Evolutionary conservation across 441 rosid species (phyloP).

Genomic region (Syzygium malaccense): DNA sequence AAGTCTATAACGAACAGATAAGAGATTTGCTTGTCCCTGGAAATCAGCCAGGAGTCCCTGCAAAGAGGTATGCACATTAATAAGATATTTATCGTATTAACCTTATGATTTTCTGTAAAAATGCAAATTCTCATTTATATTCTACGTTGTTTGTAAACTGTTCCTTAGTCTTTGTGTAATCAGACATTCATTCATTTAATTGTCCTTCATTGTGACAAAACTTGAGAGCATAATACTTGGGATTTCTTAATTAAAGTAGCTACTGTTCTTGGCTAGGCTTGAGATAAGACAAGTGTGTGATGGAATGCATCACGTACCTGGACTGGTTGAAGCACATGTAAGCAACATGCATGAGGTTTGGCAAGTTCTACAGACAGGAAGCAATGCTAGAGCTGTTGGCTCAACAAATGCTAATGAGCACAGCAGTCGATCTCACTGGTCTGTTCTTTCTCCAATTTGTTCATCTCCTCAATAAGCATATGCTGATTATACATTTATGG

Average conservation of each 20-base stretch:
- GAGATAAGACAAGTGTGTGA: constrained; percentile 77
- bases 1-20: constrained; percentile 95
- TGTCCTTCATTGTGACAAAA: not conserved
- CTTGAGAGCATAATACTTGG: not conserved
- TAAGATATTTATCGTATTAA: not conserved
- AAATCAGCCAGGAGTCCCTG: constrained; percentile 46
- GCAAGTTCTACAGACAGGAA: constrained; percentile 87
- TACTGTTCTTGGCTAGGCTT: constrained; percentile 37
- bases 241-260: not conserved
- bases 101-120: not conserved
- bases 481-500: not conserved
- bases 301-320: constrained; percentile 83
- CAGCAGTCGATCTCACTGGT: constrained; percentile 99
- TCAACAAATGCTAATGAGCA: constrained; percentile 86
- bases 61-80: constrained; percentile 49
- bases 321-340: constrained; percentile 79
- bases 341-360: constrained; percentile 73
- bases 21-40: constrained; percentile 64
- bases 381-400: constrained; percentile 83
- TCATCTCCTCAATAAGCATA: not conserved
- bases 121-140: not conserved
- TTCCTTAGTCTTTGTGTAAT: not conserved
- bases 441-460: not conserved
- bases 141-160: not conserved
- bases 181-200: not conserved